Evolutionary conservation across 345 rosid species (phyloP), one percentile per base, ranked within the genome.

Genomic region (Citrus medica): DNA sequence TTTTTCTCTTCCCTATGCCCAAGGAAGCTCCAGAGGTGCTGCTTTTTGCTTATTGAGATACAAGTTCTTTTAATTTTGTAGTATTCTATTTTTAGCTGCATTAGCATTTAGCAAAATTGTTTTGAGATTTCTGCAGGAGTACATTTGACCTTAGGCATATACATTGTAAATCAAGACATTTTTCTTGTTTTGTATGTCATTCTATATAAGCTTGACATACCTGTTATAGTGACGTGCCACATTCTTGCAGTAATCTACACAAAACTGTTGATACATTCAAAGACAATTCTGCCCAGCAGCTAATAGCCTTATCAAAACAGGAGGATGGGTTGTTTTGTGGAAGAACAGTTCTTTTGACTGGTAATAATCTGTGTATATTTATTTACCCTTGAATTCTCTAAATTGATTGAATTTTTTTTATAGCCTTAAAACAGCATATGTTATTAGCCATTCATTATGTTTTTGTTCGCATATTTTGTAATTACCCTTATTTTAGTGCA

Each of bases 281-380:
- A 68, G 83, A 81, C 77, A 69, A 67, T 74, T 76, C 77, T 64
- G 40, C 48, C 65, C 80, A 67, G 76, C 75, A 65, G 82, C 81
- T 67, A 25, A 80, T 82, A 78, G 33, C 69, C 56, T 76, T 73
- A 71, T 65, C 76, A 33, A 82, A 81, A 75, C 82, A 73, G 80
- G 85, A 81, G 74, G 81, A 21, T 14, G 58, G 74, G 60, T 84
- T 80, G 75, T 59, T 83, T 58, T 71, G 62, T 56, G 63, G 83
- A 33, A 82, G 80, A 83, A 55, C 48, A n/a, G 63, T 37, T 46
- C 76, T 68, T 65, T 38, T 75, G 71, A 65, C 85, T 75, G 93
- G 95, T 89, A 85, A 83, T 75, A 24, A 75, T 59, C 25, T 78
- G 42, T 76, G 32, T 25, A 67, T 69, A 67, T 69, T 48, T 64